These are phyloP conservation scores for Collybiopsis confluens DNA, from an alignment of 768 basidiomycete genomes.

Conservation along the genomic window DNA sequence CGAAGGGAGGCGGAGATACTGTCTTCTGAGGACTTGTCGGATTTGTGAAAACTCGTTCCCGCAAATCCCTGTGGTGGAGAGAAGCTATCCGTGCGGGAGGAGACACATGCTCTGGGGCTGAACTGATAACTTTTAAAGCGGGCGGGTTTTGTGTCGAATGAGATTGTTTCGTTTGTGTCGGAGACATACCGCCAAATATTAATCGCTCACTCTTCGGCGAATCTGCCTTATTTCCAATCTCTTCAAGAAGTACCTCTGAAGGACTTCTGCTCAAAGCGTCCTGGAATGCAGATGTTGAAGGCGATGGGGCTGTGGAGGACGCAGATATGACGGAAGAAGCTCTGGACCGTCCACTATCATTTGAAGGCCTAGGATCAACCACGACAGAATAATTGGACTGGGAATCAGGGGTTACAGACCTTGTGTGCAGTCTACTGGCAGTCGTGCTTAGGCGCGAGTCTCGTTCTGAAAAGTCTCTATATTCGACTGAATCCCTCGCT, in stretches of 20 bases:
- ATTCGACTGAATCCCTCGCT: constrained; percentile 8
- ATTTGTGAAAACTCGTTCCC: background rate
- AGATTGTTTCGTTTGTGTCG: too few relatives aligned
- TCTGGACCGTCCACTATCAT: constrained; percentile 29
- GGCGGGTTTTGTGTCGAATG: constrained; percentile 50
- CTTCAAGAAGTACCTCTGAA: background rate
- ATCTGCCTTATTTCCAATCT: background rate
- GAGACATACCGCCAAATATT: background rate
- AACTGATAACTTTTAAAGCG: constrained; percentile 56
- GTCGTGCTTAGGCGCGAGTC: constrained; percentile 16
- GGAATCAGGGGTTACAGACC: background rate
- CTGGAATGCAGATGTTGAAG: constrained; percentile 77
- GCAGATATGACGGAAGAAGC: constrained; percentile 45
- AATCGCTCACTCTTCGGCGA: background rate
- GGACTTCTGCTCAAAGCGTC: constrained; percentile 40
- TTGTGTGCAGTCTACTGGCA: constrained; percentile 11
- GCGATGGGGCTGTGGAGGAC: constrained; percentile 38
- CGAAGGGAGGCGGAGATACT: background rate
- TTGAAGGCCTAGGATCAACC: constrained; percentile 22
- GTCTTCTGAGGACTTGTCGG: background rate
- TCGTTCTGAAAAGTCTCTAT: constrained; percentile 13
- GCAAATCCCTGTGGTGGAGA: constrained; percentile 18
- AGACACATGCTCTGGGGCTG: constrained; percentile 50
- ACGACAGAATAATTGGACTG: background rate
- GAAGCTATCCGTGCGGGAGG: constrained; percentile 48